Evolutionary conservation across 495 filamentous ascomycete genomes (phyloP), one percentile per base, ranked within the genome.

Genomic region (Chlorociboria aeruginascens): DNA sequence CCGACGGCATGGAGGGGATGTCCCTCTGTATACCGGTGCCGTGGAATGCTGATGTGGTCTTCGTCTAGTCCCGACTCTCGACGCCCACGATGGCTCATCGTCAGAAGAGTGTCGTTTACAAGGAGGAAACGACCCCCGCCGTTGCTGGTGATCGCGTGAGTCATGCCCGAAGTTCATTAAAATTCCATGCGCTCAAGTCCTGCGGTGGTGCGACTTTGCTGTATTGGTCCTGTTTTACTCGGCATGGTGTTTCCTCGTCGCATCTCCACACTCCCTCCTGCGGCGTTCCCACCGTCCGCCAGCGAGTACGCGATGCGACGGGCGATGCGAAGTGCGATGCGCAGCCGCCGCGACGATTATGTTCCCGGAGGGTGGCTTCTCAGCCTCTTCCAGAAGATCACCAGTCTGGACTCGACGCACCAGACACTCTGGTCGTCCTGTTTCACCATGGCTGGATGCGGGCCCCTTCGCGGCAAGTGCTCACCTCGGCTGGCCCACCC

Each of bases 111-210:
- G 56, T 50, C 36, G 53, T 53, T 34, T 60, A 60, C 52, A 60
- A 60, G 39, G 50, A 60, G 51, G 57, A 60, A 32, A 54, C 57
- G 7, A 54, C 54, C 20, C 54, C 55, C 14, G 45, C 54, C 3
- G 41, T 49, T 7, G 4, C 38, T 6, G 45, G 41, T 32, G 53
- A 59, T 51, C 56, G 57, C 45, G 57, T 60, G 53, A 52, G 57
- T 55, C 12, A 47, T 43, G 7, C 48, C 32, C 40, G 52, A 32
- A 7, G 25, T 32, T 16, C 13, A 11, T 28, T 36, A 30, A 38
- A 28, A 43, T 32, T 16, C 30, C 12, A n/a, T 28, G 8, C 32
- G 32, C 11, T 6, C 14, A 11, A n/a, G 7, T 30, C 8, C 28
- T 17, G 37, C 31, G 13, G 11, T 7, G 14, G 6, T 40, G 35